Evolutionary conservation across 352 stramenopile species (phyloP).

Genomic region (Phytophthora podocarpi): DNA sequence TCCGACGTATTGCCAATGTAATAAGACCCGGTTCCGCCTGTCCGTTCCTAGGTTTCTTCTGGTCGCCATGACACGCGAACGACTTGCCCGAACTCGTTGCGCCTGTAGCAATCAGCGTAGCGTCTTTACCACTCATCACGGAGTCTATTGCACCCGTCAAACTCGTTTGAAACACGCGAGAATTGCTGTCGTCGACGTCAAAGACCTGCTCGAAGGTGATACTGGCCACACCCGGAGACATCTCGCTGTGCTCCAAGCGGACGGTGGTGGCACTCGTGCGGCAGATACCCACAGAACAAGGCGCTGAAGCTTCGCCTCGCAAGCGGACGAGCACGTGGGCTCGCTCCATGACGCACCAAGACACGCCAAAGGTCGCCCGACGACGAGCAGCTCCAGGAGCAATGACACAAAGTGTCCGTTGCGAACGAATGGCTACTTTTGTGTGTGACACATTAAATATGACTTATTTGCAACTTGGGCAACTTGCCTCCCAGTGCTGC

Average conservation of each 20-base stretch:
- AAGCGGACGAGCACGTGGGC: constrained; percentile 68
- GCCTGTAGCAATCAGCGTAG: constrained; percentile 58
- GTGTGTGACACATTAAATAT: constrained; percentile 8
- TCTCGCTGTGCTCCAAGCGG: constrained; percentile 74
- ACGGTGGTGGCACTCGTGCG: constrained; percentile 66
- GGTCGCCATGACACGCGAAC: constrained; percentile 60
- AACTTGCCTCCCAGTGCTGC: too few relatives aligned
- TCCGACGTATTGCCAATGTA: constrained; percentile 40
- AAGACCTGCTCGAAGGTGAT: constrained; percentile 83
- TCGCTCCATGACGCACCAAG: constrained; percentile 42
- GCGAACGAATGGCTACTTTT: background rate
- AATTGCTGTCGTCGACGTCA: constrained; percentile 45
- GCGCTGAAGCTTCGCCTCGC: constrained; percentile 1
- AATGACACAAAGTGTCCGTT: constrained; percentile 6
- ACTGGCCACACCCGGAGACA: constrained; percentile 75
- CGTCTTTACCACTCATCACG: constrained; percentile 33
- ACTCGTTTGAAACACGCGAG: constrained; percentile 51
- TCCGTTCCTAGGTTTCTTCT: constrained; percentile 14
- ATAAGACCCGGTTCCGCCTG: constrained; percentile 29
- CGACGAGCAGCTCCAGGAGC: background rate
- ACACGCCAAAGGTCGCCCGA: constrained; percentile 15
- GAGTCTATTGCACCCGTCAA: constrained; percentile 33
- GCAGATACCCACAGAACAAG: constrained; percentile 39
- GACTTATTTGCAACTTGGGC: too few relatives aligned
- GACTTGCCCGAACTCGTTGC: constrained; percentile 59